Base-by-base conservation (phyloP, 164 flowering plant species). In the Aristolochia californica region DNA sequence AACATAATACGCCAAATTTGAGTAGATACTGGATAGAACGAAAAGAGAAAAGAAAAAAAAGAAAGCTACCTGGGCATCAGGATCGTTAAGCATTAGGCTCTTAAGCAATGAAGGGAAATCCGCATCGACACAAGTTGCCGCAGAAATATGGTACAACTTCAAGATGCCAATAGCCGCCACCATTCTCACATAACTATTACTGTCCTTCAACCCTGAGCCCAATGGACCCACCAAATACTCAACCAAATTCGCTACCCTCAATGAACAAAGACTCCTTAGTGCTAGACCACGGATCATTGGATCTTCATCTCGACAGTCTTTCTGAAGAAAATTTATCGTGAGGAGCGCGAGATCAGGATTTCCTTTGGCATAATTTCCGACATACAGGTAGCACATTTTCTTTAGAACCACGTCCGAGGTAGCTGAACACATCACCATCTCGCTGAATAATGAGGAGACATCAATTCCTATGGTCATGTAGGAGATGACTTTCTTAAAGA, bases 381-480 rank as follows among this genome's bases (percentile, higher is more conserved):
- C 99, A 61, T 94, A 94, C 13, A 90, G 68, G 63, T 94, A 94
- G 66, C 99, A 94, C 97, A 94, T 90, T 66, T 94, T 94, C 80
- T 94, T 94, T 59, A 94, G 68, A 43, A 94, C 97, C 60, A 94
- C 91, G 56, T 94, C 99, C 4, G 95, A 81, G 24, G 99, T 86
- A 0, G 95, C 95, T 0, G 99, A 94, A 64, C 99, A 90, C 96
- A 94, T 90, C 48, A 94, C 99, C 99, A 94, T 94, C 69, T 94
- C 99, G 22, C 97, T 90, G 59, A 94, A 94, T n/a, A 94, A 71
- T 0, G 99, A 75, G 1, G 99, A 94, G 13, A 94, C 99, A 60
- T 94, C 97, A 48, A 94, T 80, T 11, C 97, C 99, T 28, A 94
- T 77, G 0, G 99, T 94, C 99, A 90, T 90, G 75, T 84, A 81